phyloP scores from a whole-genome alignment of 345 rosid genomes.

The Iberis pinnata region DNA sequence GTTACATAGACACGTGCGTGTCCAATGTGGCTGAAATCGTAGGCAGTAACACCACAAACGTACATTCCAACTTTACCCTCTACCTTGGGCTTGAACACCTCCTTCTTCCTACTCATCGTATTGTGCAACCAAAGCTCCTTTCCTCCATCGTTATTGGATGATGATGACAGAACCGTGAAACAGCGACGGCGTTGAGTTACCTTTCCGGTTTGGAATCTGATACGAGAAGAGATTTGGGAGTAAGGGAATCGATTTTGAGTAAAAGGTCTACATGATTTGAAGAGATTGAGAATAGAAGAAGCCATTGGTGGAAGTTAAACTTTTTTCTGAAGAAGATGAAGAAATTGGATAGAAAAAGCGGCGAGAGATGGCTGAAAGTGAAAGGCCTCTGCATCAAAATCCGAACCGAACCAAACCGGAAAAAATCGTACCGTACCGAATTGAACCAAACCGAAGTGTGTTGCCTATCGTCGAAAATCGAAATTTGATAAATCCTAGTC shows the following conservation, averaged over 20 bases:
- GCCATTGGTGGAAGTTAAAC: conserved; percentile 38
- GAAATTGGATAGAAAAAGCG: conserved; percentile 20
- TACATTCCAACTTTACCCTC: conserved; percentile 93
- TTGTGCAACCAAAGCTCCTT: conserved; percentile 70
- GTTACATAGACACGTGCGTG: conserved; percentile 93
- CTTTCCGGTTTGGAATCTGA: conserved; percentile 28
- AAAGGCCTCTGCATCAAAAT: too few species aligned
- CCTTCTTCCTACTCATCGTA: conserved; percentile 74
- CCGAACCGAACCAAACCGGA: too few species aligned
- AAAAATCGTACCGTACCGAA: too few species aligned
- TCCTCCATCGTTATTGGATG: conserved; percentile 18
- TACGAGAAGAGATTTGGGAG: conserved; percentile 20
- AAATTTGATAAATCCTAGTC: too few species aligned
- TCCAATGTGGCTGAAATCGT: conserved; percentile 91
- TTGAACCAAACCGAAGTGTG: too few species aligned
- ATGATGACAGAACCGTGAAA: conserved; percentile 35
- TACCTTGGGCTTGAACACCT: conserved; percentile 59
- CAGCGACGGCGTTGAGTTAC: conserved; percentile 32
- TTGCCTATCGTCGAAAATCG: too few species aligned
- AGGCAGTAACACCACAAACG: conserved; percentile 94
- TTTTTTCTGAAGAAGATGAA: conserved; percentile 10
- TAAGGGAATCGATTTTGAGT: conserved; percentile 35
- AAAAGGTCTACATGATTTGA: conserved; percentile 44
- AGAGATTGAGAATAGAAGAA: conserved; percentile 40
- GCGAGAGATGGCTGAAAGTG: too few species aligned